Percentiles rank a stretch among this genome's conserved stretches.
Evolutionary conservation across 352 stramenopile genomes (phyloP).

Genomic region (Phytophthora boehmeriae): DNA sequence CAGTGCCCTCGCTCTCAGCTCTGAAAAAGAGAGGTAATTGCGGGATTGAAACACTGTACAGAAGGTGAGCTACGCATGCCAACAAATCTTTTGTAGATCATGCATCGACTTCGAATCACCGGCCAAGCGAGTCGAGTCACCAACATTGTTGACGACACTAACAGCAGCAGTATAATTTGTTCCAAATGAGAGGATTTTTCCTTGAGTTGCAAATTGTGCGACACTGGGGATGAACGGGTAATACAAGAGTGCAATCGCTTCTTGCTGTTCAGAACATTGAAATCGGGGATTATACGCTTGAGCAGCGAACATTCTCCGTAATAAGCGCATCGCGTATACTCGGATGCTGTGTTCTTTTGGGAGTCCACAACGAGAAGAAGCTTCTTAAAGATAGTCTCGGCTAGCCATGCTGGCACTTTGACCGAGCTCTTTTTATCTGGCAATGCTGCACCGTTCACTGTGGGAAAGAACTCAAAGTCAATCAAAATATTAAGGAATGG

Average conservation of each 20-base stretch:
- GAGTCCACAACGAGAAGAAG: constrained; percentile 59
- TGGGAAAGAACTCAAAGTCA: constrained; percentile 75
- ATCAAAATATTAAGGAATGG: constrained; percentile 68
- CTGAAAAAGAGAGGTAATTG: constrained; percentile 56
- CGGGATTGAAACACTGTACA: constrained; percentile 57
- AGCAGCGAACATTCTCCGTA: constrained; percentile 67
- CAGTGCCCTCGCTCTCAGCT: constrained; percentile 5
- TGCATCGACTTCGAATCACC: constrained; percentile 12
- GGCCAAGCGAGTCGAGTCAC: not conserved
- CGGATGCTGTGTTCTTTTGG: constrained; percentile 71
- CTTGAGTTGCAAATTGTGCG: constrained; percentile 52
- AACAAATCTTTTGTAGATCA: constrained; percentile 63
- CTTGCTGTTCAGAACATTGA: constrained; percentile 49
- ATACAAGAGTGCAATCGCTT: constrained; percentile 67
- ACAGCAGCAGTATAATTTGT: not conserved
- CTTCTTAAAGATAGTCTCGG: constrained; percentile 53
- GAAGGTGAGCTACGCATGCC: constrained; percentile 63
- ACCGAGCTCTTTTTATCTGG: not conserved
- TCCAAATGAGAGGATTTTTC: constrained; percentile 45
- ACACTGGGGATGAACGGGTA: constrained; percentile 55
- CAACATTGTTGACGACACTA: not conserved
- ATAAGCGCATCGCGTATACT: constrained; percentile 49
- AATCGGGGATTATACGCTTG: constrained; percentile 63
- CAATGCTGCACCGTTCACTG: constrained; percentile 50
- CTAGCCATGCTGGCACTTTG: constrained; percentile 52